These are phyloP conservation scores for Ziziphus jujuba DNA, from an alignment of 306 rosid species.

Conservation along the genomic window DNA sequence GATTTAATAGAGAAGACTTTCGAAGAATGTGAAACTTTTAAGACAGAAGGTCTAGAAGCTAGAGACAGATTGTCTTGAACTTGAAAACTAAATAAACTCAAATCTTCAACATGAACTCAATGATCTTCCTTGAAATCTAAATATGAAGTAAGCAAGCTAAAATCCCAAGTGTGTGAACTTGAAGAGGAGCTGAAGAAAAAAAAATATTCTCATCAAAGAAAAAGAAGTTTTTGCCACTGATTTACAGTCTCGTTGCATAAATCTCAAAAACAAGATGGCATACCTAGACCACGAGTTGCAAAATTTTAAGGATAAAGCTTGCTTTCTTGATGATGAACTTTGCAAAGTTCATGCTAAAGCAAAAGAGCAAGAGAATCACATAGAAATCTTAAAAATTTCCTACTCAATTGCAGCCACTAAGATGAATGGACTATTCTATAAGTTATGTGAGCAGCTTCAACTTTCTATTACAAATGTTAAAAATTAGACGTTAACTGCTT, in stretches of 20 bases:
- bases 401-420: background rate
- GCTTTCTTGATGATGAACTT: background rate
- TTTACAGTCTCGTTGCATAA: background rate
- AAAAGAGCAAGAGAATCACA: background rate
- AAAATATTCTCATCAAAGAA: background rate
- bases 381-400: background rate
- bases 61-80: conserved; percentile 22
- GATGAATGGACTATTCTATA: conserved; percentile 15
- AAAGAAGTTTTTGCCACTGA: conserved; percentile 1
- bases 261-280: background rate
- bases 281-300: background rate
- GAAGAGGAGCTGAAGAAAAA: conserved; percentile 9
- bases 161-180: conserved; percentile 2
- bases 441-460: conserved; percentile 39
- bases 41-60: conserved; percentile 38
- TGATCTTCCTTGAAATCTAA: background rate
- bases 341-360: background rate
- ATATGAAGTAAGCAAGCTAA: background rate
- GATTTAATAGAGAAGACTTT: conserved; percentile 1
- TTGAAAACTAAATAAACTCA: conserved; percentile 1
- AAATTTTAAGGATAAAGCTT: conserved; percentile 4
- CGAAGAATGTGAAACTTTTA: conserved; percentile 25
- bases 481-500: background rate
- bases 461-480: conserved; percentile 25
- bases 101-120: background rate